phyloP scores from a whole-genome alignment of 352 stramenopile species.

The Phytophthora fragariae region DNA sequence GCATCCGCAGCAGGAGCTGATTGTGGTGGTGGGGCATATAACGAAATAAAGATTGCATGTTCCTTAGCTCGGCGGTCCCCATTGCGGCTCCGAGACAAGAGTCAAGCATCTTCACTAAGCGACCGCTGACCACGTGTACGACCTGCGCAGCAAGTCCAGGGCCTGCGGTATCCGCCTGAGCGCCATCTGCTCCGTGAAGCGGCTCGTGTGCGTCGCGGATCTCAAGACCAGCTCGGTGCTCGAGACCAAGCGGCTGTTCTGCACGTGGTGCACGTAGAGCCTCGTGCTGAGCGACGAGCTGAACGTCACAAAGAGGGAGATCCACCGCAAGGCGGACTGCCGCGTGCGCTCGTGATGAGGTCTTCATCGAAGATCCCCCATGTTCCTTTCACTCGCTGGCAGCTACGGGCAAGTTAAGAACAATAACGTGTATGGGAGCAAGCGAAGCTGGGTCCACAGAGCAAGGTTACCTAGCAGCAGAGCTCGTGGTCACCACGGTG shows the following conservation, averaged over 20 bases:
- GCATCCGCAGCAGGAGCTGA: conserved; percentile 46
- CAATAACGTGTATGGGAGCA: background rate
- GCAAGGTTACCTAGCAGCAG: background rate
- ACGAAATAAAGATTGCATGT: conserved; percentile 11
- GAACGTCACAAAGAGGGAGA: conserved; percentile 24
- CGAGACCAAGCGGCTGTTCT: conserved; percentile 32
- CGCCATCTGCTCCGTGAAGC: conserved; percentile 41
- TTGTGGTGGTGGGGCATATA: background rate
- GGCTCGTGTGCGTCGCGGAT: conserved; percentile 15
- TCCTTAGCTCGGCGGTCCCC: background rate
- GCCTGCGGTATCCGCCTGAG: conserved; percentile 22
- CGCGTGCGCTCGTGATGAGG: background rate
- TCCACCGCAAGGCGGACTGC: conserved; percentile 11
- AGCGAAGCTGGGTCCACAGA: background rate
- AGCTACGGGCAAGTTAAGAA: too few species aligned
- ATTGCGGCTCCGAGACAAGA: too few species aligned
- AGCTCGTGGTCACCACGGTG: background rate
- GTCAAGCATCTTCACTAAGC: too few species aligned
- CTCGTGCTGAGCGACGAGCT: conserved; percentile 21
- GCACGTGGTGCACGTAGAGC: conserved; percentile 22
- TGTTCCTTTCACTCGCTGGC: too few species aligned
- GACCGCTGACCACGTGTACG: too few species aligned
- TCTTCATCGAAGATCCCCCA: too few species aligned
- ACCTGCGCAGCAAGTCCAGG: conserved; percentile 18
- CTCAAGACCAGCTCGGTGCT: conserved; percentile 1